These are phyloP conservation scores for Auriscalpium microsporum DNA, from an alignment of 768 basidiomycete species.

Conservation along the genomic window DNA sequence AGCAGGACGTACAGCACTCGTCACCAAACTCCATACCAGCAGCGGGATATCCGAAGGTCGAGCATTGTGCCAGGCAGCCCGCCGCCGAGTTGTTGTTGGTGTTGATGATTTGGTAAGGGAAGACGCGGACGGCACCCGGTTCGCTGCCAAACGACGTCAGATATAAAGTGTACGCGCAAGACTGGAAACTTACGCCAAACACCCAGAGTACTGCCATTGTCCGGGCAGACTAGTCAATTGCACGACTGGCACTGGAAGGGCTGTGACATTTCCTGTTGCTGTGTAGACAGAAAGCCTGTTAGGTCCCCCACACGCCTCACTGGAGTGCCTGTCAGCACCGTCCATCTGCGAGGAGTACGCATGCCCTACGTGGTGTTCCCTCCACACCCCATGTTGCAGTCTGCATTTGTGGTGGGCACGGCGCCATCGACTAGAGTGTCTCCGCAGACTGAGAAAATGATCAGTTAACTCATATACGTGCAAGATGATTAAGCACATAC, in stretches of 20 bases:
- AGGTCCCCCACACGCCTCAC: conserved; percentile 66
- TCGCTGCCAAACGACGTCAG: conserved; percentile 34
- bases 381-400: conserved; percentile 68
- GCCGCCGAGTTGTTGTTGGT: conserved; percentile 54
- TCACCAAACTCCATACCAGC: conserved; percentile 62
- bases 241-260: conserved; percentile 48
- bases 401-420: conserved; percentile 33
- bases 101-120: conserved; percentile 55
- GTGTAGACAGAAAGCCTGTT: conserved; percentile 67
- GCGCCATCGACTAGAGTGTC: conserved; percentile 57
- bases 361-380: conserved; percentile 53
- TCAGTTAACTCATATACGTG: neutral
- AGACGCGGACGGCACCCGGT: conserved; percentile 33
- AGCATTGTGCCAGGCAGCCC: conserved; percentile 60
- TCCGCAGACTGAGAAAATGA: conserved; percentile 51
- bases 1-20: conserved; percentile 51
- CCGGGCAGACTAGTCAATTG: conserved; percentile 54
- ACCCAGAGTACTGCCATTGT: conserved; percentile 58
- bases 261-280: conserved; percentile 39
- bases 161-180: too few relatives aligned
- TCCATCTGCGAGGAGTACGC: too few relatives aligned
- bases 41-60: conserved; percentile 61
- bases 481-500: conserved; percentile 27
- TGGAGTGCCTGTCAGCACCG: conserved; percentile 14
- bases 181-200: conserved; percentile 41